phyloP scores from a whole-genome alignment of 768 basidiomycete genomes.

The Mycena alexandri region DNA sequence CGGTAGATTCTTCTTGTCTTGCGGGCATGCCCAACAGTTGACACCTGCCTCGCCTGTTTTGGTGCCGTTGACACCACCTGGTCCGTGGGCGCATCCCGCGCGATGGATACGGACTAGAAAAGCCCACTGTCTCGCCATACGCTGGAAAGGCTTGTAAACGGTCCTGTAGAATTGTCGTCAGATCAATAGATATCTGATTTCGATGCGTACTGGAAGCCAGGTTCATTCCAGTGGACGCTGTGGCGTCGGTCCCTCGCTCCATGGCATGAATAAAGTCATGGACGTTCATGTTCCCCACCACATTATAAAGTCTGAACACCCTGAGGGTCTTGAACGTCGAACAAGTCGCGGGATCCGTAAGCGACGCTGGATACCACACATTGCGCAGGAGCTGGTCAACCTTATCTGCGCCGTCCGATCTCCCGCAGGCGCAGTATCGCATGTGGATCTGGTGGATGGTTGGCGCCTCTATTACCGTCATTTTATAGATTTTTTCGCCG shows the following conservation, averaged over 20 bases:
- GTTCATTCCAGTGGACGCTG: not conserved
- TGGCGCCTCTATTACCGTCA: constrained; percentile 29
- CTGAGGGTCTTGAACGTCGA: constrained; percentile 23
- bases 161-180: not conserved
- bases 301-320: constrained; percentile 33
- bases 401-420: constrained; percentile 3
- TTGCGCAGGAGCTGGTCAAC: constrained; percentile 16
- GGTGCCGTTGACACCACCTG: constrained; percentile 13
- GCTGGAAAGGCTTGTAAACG: constrained; percentile 26
- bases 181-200: too few species aligned
- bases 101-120: constrained; percentile 13
- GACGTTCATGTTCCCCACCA: constrained; percentile 24
- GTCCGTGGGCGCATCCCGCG: constrained; percentile 18
- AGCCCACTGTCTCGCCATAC: constrained; percentile 23
- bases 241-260: constrained; percentile 14
- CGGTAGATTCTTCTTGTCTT: constrained; percentile 34
- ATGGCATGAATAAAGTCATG: constrained; percentile 14
- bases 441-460: constrained; percentile 27
- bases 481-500: not conserved
- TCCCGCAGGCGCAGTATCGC: constrained; percentile 30
- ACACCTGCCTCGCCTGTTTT: constrained; percentile 21
- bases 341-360: constrained; percentile 27
- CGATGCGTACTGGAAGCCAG: constrained; percentile 12
- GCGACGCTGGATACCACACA: constrained; percentile 31
- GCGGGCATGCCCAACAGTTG: constrained; percentile 39